A percentile compares a stretch with the other conserved stretches of the same genome.
These are phyloP conservation scores for Myriosclerotinia duriaeana DNA, from an alignment of 2,329 filamentous ascomycete genomes.

Conservation along the genomic window DNA sequence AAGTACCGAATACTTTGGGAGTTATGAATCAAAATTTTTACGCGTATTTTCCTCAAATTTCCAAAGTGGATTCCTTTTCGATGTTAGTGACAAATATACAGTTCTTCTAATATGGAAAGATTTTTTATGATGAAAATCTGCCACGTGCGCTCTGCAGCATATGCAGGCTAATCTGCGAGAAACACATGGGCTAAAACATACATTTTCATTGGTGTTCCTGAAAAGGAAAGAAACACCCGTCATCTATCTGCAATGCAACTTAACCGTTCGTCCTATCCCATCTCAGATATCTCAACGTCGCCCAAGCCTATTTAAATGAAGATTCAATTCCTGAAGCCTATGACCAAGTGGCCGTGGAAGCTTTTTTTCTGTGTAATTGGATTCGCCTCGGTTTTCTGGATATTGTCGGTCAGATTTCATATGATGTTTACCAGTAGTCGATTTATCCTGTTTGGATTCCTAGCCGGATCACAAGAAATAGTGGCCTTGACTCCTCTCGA, in stretches of 20 bases:
- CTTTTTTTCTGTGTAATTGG: not conserved
- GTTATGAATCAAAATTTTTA: not conserved
- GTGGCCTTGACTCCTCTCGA: constrained; percentile 26
- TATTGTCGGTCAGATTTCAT: not conserved
- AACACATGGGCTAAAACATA: constrained; percentile 10
- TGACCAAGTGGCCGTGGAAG: not conserved
- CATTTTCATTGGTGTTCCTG: constrained; percentile 12
- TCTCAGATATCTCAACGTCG: not conserved
- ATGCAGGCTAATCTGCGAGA: not conserved
- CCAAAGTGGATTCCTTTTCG: too few relatives aligned
- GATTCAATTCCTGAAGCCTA: not conserved
- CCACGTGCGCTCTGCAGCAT: not conserved
- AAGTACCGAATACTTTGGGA: not conserved
- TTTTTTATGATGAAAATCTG: too few relatives aligned
- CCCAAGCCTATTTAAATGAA: not conserved
- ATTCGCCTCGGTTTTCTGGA: not conserved
- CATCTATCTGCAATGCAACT: not conserved
- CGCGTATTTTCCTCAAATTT: not conserved
- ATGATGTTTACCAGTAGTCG: not conserved
- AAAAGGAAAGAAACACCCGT: not conserved
- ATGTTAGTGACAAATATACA: too few relatives aligned
- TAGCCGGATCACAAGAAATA: not conserved
- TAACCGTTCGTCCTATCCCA: not conserved
- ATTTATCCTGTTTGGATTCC: not conserved
- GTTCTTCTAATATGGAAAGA: too few relatives aligned